A percentile compares a stretch with the other conserved stretches of the same genome.
Evolutionary conservation across 1,139 yeast species (phyloP).

Genomic region (Suhomyces bokatorum): DNA sequence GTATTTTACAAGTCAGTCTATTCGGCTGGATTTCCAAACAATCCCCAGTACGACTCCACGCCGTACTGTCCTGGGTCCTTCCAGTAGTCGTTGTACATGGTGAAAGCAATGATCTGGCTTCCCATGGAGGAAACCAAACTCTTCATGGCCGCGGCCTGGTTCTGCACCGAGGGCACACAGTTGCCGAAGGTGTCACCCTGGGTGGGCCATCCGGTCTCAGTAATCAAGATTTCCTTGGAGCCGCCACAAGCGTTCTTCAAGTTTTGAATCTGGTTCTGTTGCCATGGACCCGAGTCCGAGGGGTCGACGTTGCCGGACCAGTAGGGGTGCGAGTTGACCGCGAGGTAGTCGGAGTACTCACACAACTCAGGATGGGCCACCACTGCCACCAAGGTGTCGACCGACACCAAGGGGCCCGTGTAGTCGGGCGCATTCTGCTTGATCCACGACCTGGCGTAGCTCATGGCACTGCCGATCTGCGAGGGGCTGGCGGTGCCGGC

Average conservation of each 20-base stretch:
- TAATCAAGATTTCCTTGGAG: constrained; percentile 56
- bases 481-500: constrained; percentile 59
- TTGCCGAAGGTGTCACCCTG: constrained; percentile 63
- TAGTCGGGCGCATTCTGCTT: constrained; percentile 54
- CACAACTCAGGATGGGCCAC: constrained; percentile 72
- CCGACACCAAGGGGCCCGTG: constrained; percentile 72
- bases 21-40: constrained; percentile 18
- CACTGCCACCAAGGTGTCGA: constrained; percentile 77
- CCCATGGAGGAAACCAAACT: constrained; percentile 59
- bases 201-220: constrained; percentile 86
- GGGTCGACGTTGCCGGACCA: constrained; percentile 73
- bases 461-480: constrained; percentile 56
- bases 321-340: constrained; percentile 80
- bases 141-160: constrained; percentile 61
- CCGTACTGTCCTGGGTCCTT: constrained; percentile 65
- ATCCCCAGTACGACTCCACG: constrained; percentile 77
- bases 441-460: constrained; percentile 60
- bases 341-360: constrained; percentile 71
- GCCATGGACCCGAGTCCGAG: constrained; percentile 69
- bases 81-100: constrained; percentile 78
- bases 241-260: constrained; percentile 68
- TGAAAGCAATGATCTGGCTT: constrained; percentile 59
- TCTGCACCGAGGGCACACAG: constrained; percentile 67
- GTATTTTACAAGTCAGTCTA: constrained; percentile 1
- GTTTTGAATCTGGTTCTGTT: constrained; percentile 62